These are phyloP conservation scores for Trichophyton equinum DNA, from an alignment of 2,329 filamentous ascomycete species.

Conservation along the genomic window DNA sequence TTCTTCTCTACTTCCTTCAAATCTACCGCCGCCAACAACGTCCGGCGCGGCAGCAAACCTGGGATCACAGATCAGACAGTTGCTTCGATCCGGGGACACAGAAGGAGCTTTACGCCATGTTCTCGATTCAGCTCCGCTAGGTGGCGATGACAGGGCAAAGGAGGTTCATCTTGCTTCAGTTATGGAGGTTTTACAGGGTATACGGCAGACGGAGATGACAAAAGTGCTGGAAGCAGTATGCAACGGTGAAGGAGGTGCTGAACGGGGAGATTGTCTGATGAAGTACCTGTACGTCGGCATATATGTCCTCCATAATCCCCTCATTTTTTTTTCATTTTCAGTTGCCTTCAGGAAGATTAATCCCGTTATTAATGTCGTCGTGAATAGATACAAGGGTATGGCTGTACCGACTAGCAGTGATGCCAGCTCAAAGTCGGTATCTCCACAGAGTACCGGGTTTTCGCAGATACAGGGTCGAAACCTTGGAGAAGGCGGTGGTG, in stretches of 20 bases:
- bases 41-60: conserved; percentile 68
- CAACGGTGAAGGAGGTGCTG: conserved; percentile 62
- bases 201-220: conserved; percentile 92
- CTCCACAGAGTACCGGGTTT: conserved; percentile 77
- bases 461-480: conserved; percentile 57
- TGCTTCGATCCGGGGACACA: conserved; percentile 72
- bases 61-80: conserved; percentile 70
- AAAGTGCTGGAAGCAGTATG: conserved; percentile 75
- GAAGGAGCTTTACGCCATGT: conserved; percentile 77
- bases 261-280: conserved; percentile 85
- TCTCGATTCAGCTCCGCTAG: conserved; percentile 70
- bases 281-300: conserved; percentile 70
- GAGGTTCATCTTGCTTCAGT: conserved; percentile 79
- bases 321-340: conserved; percentile 6
- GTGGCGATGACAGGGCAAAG: conserved; percentile 44
- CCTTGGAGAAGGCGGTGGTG: conserved; percentile 54
- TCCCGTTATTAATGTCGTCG: neutral
- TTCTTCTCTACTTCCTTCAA: conserved; percentile 64
- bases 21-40: conserved; percentile 53
- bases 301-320: neutral
- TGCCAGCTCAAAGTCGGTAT: conserved; percentile 38
- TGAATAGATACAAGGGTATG: conserved; percentile 79
- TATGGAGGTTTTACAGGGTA: conserved; percentile 86
- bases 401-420: conserved; percentile 29
- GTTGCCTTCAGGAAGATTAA: neutral